Percentiles rank a stretch among this genome's conserved stretches.
Evolutionary conservation across 805 yeast species (phyloP).

Genomic region (Barnettozyma salicaria): DNA sequence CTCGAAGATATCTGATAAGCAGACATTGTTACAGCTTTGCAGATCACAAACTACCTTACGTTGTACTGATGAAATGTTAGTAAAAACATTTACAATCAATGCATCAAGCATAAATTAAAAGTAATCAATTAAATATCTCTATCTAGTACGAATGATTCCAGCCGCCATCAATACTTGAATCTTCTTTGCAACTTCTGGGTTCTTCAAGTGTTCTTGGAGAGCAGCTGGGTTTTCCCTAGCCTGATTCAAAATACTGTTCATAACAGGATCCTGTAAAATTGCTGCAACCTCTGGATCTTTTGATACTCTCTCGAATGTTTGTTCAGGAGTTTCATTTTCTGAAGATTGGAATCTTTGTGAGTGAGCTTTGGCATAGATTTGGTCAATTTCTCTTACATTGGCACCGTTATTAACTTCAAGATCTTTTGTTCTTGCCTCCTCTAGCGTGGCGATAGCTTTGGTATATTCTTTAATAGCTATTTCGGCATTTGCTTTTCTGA

Average conservation of each 20-base stretch:
- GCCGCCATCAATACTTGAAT: conserved; percentile 88
- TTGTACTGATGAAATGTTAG: too few relatives aligned
- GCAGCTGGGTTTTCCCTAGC: conserved; percentile 96
- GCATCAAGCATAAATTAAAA: not conserved
- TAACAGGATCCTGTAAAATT: conserved; percentile 88
- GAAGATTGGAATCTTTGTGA: conserved; percentile 73
- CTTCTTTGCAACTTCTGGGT: conserved; percentile 87
- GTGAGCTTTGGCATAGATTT: conserved; percentile 69
- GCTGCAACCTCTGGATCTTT: conserved; percentile 92
- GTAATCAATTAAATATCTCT: not conserved
- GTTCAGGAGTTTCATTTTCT: conserved; percentile 83
- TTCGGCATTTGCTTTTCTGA: conserved; percentile 93
- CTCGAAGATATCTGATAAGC: too few relatives aligned
- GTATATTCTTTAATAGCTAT: conserved; percentile 85
- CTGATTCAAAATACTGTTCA: conserved; percentile 91
- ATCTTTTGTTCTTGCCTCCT: conserved; percentile 73
- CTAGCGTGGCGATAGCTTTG: conserved; percentile 74
- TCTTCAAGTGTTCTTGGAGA: conserved; percentile 93
- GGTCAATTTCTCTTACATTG: conserved; percentile 71
- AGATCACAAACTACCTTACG: too few relatives aligned
- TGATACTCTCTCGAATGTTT: conserved; percentile 84
- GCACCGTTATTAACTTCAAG: conserved; percentile 53
- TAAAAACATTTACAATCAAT: not conserved
- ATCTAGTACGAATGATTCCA: conserved; percentile 91
- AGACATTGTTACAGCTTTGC: too few relatives aligned